Base-by-base conservation (phyloP, 1,284 basidiomycete genomes). In the Phaffia rhodozyma region DNA sequence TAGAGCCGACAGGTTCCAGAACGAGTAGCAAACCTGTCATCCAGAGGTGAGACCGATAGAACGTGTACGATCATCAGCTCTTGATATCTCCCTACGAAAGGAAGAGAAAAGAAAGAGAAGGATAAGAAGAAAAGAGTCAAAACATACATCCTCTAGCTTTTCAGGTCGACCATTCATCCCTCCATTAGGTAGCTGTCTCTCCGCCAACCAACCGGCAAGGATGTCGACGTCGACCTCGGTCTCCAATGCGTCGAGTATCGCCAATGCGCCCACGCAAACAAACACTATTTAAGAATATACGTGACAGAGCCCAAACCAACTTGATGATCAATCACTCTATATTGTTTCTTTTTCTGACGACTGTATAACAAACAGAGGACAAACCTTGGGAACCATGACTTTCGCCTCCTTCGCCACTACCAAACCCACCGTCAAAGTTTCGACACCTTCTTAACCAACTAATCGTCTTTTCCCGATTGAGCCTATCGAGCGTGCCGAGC, bases 371-470 rank as follows among this genome's bases (percentile, higher is more conserved):
- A 4, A 20, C 29, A 27, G 29, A 58, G 38, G 51, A 71, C 80
- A 54, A 63, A 92, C 92, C 89, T 82, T 93, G 90, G 0, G 82
- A 89, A 7, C 92, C 84, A 76, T 97, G 94, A 68, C 86, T 91
- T 77, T 98, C 94, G 0, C 89, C 91, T 0, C 92, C 94, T 11
- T 83, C 80, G 25, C 79, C 76, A 50, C 81, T 84, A 16, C 94
- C 94, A 70, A 96, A 99, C 0, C 92, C 94, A 3, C 93, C 93
- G 73, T 99, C 94, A 72, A 92, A 94, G 74, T 99, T 99, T 71
- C 80, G 81, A 74, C 93, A 96, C 47, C 81, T 78, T 18, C 78
- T 72, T 53, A 98, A 82, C 74, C 93, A 91, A 3, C 75, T 78
- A 7, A 90, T 81, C 0, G 90, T 85, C 68, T 80, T 81, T 48